Percentiles rank a stretch among this genome's conserved stretches.
Evolutionary conservation across 2,329 filamentous ascomycete species (phyloP).

Genomic region (Phialocephala subalpina): DNA sequence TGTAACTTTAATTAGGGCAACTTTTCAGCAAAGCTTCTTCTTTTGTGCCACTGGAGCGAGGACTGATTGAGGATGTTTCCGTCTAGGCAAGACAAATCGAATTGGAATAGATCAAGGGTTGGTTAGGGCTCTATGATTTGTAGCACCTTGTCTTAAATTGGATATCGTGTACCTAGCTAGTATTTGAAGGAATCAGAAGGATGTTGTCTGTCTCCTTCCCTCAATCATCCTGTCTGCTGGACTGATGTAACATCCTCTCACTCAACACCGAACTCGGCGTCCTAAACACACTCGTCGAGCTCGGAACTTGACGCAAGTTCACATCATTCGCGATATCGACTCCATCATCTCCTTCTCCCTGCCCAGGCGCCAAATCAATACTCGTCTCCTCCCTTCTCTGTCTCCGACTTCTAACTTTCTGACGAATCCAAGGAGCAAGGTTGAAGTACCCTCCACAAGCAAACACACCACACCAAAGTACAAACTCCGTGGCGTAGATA

Average conservation of each 20-base stretch:
- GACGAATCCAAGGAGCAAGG: conserved; percentile 62
- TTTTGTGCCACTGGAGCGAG: neutral
- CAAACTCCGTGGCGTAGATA: conserved; percentile 72
- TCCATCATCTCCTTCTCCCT: conserved; percentile 20
- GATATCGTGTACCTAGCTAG: too few species aligned
- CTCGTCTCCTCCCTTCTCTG: conserved; percentile 11
- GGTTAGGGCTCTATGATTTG: neutral
- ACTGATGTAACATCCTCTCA: conserved; percentile 9
- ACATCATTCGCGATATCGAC: conserved; percentile 41
- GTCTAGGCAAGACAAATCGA: neutral
- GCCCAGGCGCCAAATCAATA: neutral
- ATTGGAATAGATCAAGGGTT: neutral
- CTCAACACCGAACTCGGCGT: conserved; percentile 53
- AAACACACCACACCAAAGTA: conserved; percentile 73
- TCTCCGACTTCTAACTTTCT: conserved; percentile 41
- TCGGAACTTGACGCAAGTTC: conserved; percentile 58
- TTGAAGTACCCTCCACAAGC: conserved; percentile 72
- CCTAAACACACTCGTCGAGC: conserved; percentile 68
- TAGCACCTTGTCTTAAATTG: too few species aligned
- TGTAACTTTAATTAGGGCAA: too few species aligned
- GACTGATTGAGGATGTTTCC: neutral
- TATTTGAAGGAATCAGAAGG: too few species aligned
- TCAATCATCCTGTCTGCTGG: neutral
- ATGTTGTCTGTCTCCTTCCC: too few species aligned
- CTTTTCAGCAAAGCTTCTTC: neutral